Conservation (phyloP, 2,329 filamentous ascomycete genomes). For the Coniochaeta prunicola region DNA sequence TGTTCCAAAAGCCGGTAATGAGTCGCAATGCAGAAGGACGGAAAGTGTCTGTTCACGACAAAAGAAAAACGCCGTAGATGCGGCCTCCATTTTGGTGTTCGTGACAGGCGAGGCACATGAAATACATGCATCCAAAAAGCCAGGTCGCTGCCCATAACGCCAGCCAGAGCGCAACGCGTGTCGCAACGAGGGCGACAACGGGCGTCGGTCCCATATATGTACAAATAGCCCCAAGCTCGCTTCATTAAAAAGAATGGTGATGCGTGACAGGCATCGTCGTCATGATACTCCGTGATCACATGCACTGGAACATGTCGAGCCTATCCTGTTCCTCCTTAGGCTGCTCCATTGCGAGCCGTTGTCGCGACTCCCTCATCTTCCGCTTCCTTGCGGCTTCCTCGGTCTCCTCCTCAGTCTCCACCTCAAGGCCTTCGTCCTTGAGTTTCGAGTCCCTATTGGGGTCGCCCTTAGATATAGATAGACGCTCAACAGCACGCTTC, state of each 20-base stretch:
- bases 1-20: neutral
- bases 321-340: neutral
- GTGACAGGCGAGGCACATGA: neutral
- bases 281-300: neutral
- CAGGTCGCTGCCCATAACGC: neutral
- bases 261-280: neutral
- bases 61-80: neutral
- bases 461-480: neutral
- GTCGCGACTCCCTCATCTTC: neutral
- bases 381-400: neutral
- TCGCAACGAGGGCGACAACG: neutral
- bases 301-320: conserved; percentile 1
- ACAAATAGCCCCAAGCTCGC: neutral
- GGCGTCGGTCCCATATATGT: neutral
- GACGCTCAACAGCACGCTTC: neutral
- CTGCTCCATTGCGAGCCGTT: neutral
- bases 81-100: neutral
- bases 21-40: neutral
- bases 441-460: neutral
- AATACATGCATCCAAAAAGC: neutral
- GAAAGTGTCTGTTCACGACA: neutral
- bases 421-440: neutral
- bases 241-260: neutral
- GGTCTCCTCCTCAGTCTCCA: neutral
- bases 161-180: neutral